Evolutionary conservation across 257 asterid genomes (phyloP), one percentile per base, ranked within the genome.

Genomic region (Nicotiana otophora): DNA sequence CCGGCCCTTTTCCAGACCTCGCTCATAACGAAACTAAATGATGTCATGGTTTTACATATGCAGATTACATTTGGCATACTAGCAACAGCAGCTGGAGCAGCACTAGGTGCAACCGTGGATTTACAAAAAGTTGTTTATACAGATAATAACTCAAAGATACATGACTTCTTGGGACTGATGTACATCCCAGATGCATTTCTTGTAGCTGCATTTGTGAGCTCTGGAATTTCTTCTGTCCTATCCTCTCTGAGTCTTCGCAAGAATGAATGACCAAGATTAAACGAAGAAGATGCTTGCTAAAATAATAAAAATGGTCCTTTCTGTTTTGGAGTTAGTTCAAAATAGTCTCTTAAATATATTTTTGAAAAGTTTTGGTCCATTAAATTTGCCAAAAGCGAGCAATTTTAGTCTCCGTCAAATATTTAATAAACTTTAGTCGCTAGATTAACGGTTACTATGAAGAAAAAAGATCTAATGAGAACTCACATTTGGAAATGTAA

Each of bases 21-120:
- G 26, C 26, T 23, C 0, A 23, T 23, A 36, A 36, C 9, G 2
- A 36, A 0, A 7, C 1, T 34, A 12, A 8, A 7, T 68, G 36
- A 67, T 67, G 19, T 31, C 34, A 11, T 48, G 28, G 28, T 17
- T 36, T 8, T 19, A 10, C 12, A 4, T 0, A 2, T 70, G 72
- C 17, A 82, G 84, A 34, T 82, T 8, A 10, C 34, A 31, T 12
- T 63, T 34, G 78, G 67, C 4, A 55, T 82, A 42, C 68, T 82
- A 60, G 84, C 81, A 60, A 72, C 64, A 4, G 84, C 51, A 60
- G 80, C 54, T 20, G 84, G 84, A 4, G 84, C 84, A 58, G 34
- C 77, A 61, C 26, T 82, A 23, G 84, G 81, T 36, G 81, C 84
- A 61, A 82, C 84, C 1, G 68, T 63, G 48, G 84, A 74, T 53